These are phyloP conservation scores for Hypoxylon fragiforme DNA, from an alignment of 495 filamentous ascomycete species.

Conservation along the genomic window DNA sequence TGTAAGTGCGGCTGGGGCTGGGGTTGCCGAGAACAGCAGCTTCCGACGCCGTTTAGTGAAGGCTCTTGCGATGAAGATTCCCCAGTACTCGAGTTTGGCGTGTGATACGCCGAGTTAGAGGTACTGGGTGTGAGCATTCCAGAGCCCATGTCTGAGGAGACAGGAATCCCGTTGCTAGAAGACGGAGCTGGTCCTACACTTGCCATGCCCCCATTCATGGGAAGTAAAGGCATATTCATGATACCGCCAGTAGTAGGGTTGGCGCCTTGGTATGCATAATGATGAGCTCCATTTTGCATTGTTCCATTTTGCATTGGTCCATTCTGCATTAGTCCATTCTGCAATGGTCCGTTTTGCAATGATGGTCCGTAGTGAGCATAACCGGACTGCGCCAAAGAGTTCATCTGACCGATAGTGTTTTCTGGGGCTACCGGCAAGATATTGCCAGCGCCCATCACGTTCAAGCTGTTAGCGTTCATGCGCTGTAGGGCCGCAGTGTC, in stretches of 20 bases:
- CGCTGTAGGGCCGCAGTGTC: slow-evolving; percentile 47
- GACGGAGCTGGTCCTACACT: slow-evolving; percentile 2
- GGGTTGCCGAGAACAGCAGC: slow-evolving; percentile 29
- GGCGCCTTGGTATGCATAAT: not conserved
- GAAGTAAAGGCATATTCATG: slow-evolving; percentile 1
- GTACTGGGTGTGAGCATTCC: slow-evolving; percentile 18
- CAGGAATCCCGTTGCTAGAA: slow-evolving; percentile 20
- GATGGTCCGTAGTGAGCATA: slow-evolving; percentile 10
- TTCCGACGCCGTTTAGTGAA: not conserved
- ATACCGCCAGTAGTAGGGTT: not conserved
- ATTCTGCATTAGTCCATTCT: no score
- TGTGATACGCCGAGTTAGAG: slow-evolving; percentile 25
- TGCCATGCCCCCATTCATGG: slow-evolving; percentile 5
- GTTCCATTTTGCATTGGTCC: no score
- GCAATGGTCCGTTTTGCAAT: no score
- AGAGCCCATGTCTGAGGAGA: slow-evolving; percentile 14
- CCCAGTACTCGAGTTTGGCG: slow-evolving; percentile 18
- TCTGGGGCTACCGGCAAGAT: not conserved
- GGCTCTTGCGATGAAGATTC: slow-evolving; percentile 21
- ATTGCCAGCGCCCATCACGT: slow-evolving; percentile 31
- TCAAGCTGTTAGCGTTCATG: slow-evolving; percentile 50
- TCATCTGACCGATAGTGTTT: not conserved
- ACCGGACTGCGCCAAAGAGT: not conserved
- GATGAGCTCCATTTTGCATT: slow-evolving; percentile 8
- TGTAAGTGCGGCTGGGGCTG: slow-evolving; percentile 14